Base-by-base conservation (phyloP, 345 rosid species). In the Gossypium thurberi region DNA sequence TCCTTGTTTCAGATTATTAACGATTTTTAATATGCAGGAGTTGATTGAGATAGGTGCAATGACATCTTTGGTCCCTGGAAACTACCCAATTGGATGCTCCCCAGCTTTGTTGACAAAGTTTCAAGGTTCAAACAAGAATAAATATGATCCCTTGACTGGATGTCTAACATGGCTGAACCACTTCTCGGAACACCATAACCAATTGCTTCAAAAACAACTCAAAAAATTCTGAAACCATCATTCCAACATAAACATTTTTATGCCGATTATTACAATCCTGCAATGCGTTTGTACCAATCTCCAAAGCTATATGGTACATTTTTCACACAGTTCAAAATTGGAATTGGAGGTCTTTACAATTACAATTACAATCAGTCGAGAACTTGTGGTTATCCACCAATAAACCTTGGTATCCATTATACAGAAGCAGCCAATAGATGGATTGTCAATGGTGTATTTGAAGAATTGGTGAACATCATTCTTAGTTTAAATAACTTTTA, bases 71-170 rank as follows among this genome's bases (percentile, higher is more conserved):
- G 86, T 81, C 1, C 91, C 87, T 0, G 84, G 91, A 47, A 80
- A 70, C 74, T 67, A 81, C 9, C 85, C 86, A 2, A 55, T 76
- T 9, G 89, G 91, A 40, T 85, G 86, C 63, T 58, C 28, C 10
- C 51, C 87, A 0, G 50, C 47, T 1, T 82, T 59, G 61, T 69
- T 85, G 25, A 81, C 89, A 6, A 7, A 56, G 10, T 87, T 76
- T 59, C 64, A 75, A 21, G 72, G 60, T 23, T 61, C 70, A 1
- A 18, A 65, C 10, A 33, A 71, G 67, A 28, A 28, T 28, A 28
- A 28, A 28, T 28, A 28, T 3, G 33, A 28, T 28, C 4, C 33
- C 33, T 28, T 28, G 33, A 28, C 33, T 28, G 33, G 33, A 28
- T 28, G 33, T 28, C 33, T 3, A 28, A 28, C 33, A 28, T 28